Evolutionary conservation across 116 monocot genomes (phyloP), one percentile per base, ranked within the genome.

Genomic region (Trichopus zeylanicus): DNA sequence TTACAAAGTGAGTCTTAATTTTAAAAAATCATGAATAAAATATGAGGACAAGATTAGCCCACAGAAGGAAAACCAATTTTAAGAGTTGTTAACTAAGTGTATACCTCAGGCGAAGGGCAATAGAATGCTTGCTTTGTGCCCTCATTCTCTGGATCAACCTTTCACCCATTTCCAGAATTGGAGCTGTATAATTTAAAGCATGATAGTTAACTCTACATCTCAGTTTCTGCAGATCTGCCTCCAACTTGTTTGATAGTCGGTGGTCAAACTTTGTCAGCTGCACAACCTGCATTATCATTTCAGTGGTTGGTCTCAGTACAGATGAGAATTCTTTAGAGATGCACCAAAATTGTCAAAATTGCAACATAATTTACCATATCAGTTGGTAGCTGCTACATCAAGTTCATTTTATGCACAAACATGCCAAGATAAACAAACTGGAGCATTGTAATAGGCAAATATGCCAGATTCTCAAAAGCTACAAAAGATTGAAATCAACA

Each of bases 131-230:
- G 67, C 73, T 72, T 37, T 75, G 80, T 48, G 24, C 53, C 52
- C 56, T 77, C 89, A 89, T 89, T 72, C 80, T 74, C 37, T 52
- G 52, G 18, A 89, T 59, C 54, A 89, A 64, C 27, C 1, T 81
- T 15, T 81, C 58, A 21, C 84, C 89, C 80, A 89, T 72, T 66
- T 68, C 48, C 58, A 70, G 66, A 48, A 89, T 80, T 47, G 79
- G 61, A 19, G 64, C 55, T 19, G 81, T 78, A 46, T 83, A 89
- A 60, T 66, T 80, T 48, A 89, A 75, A 23, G 80, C 80, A 65
- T 81, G 79, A 65, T 80, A 89, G 59, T 89, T 89, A 24, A 89
- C 84, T 66, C 84, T 56, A 55, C 89, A 89, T 73, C 84, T 80
- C 54, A 89, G 55, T 66, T 81, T 89, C 46, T 89, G 89, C 35